Conservation (phyloP, 1,284 basidiomycete species). For the Thelephora terrestris region DNA sequence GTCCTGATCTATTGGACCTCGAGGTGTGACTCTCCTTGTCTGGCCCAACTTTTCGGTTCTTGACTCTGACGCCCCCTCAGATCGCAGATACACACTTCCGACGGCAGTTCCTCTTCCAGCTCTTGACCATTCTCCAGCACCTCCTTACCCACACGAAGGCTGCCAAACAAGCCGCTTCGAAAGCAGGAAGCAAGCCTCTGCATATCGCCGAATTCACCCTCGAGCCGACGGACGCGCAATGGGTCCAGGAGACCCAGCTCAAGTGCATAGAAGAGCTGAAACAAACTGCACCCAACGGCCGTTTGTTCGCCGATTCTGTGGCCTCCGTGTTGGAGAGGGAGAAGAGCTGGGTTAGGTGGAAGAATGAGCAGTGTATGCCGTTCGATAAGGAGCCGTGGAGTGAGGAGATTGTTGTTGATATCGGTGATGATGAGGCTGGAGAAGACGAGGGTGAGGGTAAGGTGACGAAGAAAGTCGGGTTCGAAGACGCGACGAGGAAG, state of each 20-base stretch:
- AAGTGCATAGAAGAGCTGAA: constrained; percentile 62
- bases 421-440: too few relatives aligned
- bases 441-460: constrained; percentile 11
- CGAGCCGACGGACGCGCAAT: constrained; percentile 52
- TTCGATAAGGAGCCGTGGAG: constrained; percentile 65
- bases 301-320: constrained; percentile 65
- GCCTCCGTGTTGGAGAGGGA: constrained; percentile 64
- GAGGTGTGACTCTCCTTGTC: constrained; percentile 42
- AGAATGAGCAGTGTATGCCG: constrained; percentile 63
- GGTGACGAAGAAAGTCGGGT: constrained; percentile 32
- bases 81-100: constrained; percentile 84
- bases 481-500: constrained; percentile 51
- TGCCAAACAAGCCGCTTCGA: constrained; percentile 52
- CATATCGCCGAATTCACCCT: constrained; percentile 69
- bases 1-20: constrained; percentile 74
- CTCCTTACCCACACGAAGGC: constrained; percentile 68
- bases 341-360: constrained; percentile 82
- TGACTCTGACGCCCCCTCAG: constrained; percentile 26
- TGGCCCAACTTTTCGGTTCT: not conserved
- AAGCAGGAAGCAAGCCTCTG: constrained; percentile 56
- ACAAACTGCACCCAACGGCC: constrained; percentile 65
- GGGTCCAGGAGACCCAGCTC: constrained; percentile 60
- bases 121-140: constrained; percentile 76
- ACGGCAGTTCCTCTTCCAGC: constrained; percentile 83
- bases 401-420: constrained; percentile 30